Conservation (phyloP, 495 filamentous ascomycete genomes). For the Aspergillus nanangensis region DNA sequence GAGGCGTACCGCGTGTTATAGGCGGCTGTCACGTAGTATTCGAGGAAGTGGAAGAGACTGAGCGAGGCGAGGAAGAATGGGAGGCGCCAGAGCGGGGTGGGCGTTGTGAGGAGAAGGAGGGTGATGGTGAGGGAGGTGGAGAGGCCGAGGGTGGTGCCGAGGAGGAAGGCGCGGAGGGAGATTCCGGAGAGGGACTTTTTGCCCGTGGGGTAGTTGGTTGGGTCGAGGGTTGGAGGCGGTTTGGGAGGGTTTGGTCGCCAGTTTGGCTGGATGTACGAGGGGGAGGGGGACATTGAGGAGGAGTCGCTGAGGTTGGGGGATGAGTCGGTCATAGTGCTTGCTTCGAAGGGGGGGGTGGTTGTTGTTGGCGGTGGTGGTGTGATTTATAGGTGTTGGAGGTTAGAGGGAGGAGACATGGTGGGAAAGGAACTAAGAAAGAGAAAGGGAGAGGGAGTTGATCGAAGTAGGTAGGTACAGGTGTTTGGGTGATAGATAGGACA, state of each 20-base stretch:
- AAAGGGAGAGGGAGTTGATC: not conserved
- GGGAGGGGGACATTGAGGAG: not conserved
- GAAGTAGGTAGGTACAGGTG: not conserved
- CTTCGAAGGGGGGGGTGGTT: too few species aligned
- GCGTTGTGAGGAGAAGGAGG: slow-evolving; percentile 26
- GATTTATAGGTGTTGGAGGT: not conserved
- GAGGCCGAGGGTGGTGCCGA: slow-evolving; percentile 48
- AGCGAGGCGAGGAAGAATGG: slow-evolving; percentile 76
- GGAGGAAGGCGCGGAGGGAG: slow-evolving; percentile 63
- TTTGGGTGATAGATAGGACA: not conserved
- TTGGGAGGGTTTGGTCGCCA: not conserved
- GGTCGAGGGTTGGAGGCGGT: slow-evolving; percentile 16
- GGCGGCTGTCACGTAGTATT: slow-evolving; percentile 82
- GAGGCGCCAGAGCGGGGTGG: slow-evolving; percentile 67
- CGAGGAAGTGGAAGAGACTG: slow-evolving; percentile 88
- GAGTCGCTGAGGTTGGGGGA: not conserved
- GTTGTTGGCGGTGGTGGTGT: not conserved
- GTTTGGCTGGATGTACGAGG: not conserved
- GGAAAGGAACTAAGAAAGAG: not conserved
- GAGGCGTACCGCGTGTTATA: slow-evolving; percentile 74
- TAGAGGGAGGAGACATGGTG: not conserved
- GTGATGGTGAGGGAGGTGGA: slow-evolving; percentile 40
- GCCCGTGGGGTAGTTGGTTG: slow-evolving; percentile 48
- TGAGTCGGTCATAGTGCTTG: too few species aligned
- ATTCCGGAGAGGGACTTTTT: slow-evolving; percentile 74